These are phyloP conservation scores for Alnus glutinosa DNA, from an alignment of 306 rosid genomes.

Conservation along the genomic window DNA sequence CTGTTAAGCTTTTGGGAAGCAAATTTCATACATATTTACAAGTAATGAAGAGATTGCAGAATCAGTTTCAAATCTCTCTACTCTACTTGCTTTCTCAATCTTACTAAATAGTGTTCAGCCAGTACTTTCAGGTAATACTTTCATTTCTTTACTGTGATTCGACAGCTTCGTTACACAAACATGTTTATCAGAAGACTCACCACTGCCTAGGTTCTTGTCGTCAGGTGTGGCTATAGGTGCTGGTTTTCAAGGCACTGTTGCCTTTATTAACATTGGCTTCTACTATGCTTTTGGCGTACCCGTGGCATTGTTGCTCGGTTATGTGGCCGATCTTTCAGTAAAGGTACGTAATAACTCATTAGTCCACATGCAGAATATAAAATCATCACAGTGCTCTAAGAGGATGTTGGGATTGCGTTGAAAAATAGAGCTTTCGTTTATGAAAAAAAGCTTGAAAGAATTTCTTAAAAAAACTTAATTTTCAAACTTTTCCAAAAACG, in stretches of 20 bases:
- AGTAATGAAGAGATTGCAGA: conserved; percentile 39
- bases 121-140: conserved; percentile 46
- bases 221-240: conserved; percentile 28
- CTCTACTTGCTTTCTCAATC: conserved; percentile 51
- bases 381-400: background rate
- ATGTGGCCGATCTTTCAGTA: conserved; percentile 18
- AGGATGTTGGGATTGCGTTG: too few relatives aligned
- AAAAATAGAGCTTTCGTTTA: too few relatives aligned
- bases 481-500: too few relatives aligned
- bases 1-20: conserved; percentile 42
- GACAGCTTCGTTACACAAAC: background rate
- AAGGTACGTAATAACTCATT: conserved; percentile 2
- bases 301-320: conserved; percentile 18
- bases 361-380: background rate
- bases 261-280: conserved; percentile 15
- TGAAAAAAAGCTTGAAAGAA: too few relatives aligned
- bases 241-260: conserved; percentile 29
- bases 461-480: too few relatives aligned
- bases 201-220: background rate
- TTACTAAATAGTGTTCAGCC: conserved; percentile 61
- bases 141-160: background rate
- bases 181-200: background rate
- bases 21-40: conserved; percentile 50
- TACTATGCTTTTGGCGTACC: conserved; percentile 27
- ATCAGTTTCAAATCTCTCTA: conserved; percentile 46